phyloP scores from a whole-genome alignment of 2,329 filamentous ascomycete genomes.

The Aspergillus tamarii region DNA sequence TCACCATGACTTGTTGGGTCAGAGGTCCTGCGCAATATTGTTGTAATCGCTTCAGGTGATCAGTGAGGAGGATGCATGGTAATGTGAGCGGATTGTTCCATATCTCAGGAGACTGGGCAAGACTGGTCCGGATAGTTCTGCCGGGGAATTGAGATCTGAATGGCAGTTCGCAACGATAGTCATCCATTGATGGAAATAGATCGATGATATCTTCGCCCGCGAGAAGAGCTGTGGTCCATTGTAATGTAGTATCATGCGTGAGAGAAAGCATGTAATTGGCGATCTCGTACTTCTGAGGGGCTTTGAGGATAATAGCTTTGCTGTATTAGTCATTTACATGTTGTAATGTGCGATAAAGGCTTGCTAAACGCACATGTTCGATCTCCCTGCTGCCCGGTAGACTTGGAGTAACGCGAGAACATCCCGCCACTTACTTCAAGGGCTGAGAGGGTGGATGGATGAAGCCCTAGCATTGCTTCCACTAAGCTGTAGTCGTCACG shows the following conservation, averaged over 20 bases:
- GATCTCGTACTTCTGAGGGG: constrained; percentile 12
- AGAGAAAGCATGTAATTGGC: constrained; percentile 12
- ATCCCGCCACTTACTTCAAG: neutral
- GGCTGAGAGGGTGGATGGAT: neutral
- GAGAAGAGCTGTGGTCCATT: neutral
- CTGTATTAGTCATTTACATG: neutral
- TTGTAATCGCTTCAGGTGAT: neutral
- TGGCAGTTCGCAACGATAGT: neutral
- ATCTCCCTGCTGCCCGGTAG: neutral
- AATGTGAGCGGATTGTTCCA: neutral
- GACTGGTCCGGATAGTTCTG: neutral
- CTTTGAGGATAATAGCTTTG: constrained; percentile 10
- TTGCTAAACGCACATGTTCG: neutral
- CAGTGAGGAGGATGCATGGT: neutral
- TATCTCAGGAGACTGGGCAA: neutral
- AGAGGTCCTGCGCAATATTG: neutral
- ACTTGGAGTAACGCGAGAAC: neutral
- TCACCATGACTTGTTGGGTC: neutral
- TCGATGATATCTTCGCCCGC: neutral
- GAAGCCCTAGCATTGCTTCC: neutral
- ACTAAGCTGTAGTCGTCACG: neutral
- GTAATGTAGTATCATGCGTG: constrained; percentile 2
- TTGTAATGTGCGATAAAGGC: neutral
- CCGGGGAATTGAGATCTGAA: neutral
- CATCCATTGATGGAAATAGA: neutral